Percentiles rank a stretch among this genome's conserved stretches.
phyloP scores from a whole-genome alignment of 495 filamentous ascomycete genomes.

The Lichenothelia convexa region DNA sequence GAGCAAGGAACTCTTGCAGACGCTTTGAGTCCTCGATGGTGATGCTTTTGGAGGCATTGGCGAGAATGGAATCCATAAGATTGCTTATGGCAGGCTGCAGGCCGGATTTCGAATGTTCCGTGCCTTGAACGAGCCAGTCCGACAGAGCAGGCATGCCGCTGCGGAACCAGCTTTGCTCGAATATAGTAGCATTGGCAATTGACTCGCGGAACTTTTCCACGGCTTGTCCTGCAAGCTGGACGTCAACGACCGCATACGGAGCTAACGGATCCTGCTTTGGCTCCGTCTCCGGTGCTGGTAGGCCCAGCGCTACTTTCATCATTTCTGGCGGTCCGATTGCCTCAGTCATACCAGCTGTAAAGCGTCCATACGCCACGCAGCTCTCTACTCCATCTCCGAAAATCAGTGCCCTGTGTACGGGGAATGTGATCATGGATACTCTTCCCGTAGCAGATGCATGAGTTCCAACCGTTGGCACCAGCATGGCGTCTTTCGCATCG shows the following conservation, averaged over 20 bases:
- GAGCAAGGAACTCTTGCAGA: slow-evolving; percentile 18
- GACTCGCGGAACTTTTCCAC: slow-evolving; percentile 47
- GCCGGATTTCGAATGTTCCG: slow-evolving; percentile 13
- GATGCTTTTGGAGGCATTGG: slow-evolving; percentile 36
- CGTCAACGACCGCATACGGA: slow-evolving; percentile 28
- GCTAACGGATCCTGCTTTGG: slow-evolving; percentile 4
- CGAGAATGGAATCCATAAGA: slow-evolving; percentile 48
- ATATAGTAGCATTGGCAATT: slow-evolving; percentile 45
- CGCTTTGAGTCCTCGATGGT: slow-evolving; percentile 28
- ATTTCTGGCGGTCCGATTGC: slow-evolving; percentile 20
- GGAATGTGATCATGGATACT: slow-evolving; percentile 49
- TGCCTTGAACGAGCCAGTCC: slow-evolving; percentile 42
- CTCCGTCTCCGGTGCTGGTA: slow-evolving; percentile 23
- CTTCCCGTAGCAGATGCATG: slow-evolving; percentile 39
- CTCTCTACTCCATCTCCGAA: slow-evolving; percentile 48
- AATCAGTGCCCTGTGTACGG: slow-evolving; percentile 68
- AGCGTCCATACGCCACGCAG: slow-evolving; percentile 30
- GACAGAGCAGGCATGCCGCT: slow-evolving; percentile 46
- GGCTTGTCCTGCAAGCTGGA: slow-evolving; percentile 35
- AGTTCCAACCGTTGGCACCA: slow-evolving; percentile 58
- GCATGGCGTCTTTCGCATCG: slow-evolving; percentile 35
- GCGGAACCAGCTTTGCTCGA: slow-evolving; percentile 54
- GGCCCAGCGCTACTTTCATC: slow-evolving; percentile 37
- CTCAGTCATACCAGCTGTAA: slow-evolving; percentile 20
- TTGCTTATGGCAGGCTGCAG: slow-evolving; percentile 45